Evolutionary conservation across 75 land plant species (phyloP), one percentile per base, ranked within the genome.

Genomic region (Azolla pinnata): DNA sequence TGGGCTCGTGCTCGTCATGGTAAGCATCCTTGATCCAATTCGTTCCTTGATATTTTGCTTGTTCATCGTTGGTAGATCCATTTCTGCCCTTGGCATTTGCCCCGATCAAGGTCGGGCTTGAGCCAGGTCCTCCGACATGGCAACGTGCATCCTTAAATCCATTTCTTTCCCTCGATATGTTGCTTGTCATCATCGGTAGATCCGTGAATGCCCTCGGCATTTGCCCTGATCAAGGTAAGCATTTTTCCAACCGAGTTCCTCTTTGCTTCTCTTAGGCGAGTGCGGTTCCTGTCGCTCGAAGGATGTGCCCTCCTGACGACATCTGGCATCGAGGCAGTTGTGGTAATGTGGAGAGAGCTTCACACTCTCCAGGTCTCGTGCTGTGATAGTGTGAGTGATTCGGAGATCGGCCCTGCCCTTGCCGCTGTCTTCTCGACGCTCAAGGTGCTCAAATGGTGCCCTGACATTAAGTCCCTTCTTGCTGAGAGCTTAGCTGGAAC

Each of bases 391-490:
- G 63, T 74, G 30, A 45, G 63, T 4, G 77, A 74, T 31, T 46
- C 62, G 10, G 77, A 74, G 47, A 57, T 69, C 1, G 69, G 61
- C 54, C 61, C 62, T 24, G 74, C 77, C 5, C 57, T 74, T 25
- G 66, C 66, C 29, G 29, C 52, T n/a, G 45, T 49, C 8, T 56
- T 74, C 46, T 19, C 64, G 23, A 42, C 67, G 2, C 73, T 74
- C 59, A 74, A 74, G 67, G 67, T 69, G 30, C 72, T 74, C 7
- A 69, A 70, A 28, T 74, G 77, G 77, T 31, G 67, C 23, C 77
- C 77, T 12, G 62, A 74, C 50, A 74, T 74, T 25, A 68, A 60
- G 25, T 69, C 67, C 16, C 56, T 74, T 27, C 77, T 74, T 23
- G 67, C 62, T 48, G 74, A 60, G 4, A 57, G 67, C 33, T 62